Base-by-base conservation (phyloP, 257 asterid species). In the Solanum paucissectum region DNA sequence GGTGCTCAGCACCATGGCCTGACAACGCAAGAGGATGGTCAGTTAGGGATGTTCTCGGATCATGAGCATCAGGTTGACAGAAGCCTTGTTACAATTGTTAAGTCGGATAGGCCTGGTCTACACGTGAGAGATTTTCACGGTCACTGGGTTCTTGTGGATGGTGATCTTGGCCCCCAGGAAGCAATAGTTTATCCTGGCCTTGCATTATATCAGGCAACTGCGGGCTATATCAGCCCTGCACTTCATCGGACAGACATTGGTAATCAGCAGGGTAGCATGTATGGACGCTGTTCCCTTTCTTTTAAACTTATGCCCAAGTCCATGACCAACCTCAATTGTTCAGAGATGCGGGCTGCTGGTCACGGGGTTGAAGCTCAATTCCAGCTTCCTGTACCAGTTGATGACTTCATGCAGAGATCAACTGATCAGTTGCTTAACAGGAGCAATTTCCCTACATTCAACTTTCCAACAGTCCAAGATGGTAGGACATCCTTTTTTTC, bases 311-410 rank as follows among this genome's bases (percentile, higher is more conserved):
- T 97, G 99, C 98, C 99, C 81, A 97, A 95, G 89, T 95, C 98
- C 75, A 92, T 93, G 96, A 89, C 96, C 92, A 95, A 94, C 90
- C 94, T 97, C 87, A 93, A 90, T 88, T 97, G 99, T 90, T 89
- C 98, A 37, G 99, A 97, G 93, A 97, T 97, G 99, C 91, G 95
- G 88, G 99, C 98, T 73, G 98, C 99, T 90, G 99, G 99, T 86
- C 98, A 97, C 82, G 98, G 97, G 76, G 95, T 97, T 86, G 98
- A 97, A 87, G 98, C 96, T 87, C 98, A 95, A 74, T 97, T 97
- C 90, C 98, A 94, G 93, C 93, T 95, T 91, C 98, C 98, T 9
- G 93, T 97, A 38, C 94, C 96, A 27, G 99, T 97, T 83, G 98
- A 97, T 87, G 99, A 95, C 87, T 95, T 97, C 92, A 97, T 97